These are phyloP conservation scores for Clausena lansium DNA, from an alignment of 345 rosid species.

Conservation along the genomic window DNA sequence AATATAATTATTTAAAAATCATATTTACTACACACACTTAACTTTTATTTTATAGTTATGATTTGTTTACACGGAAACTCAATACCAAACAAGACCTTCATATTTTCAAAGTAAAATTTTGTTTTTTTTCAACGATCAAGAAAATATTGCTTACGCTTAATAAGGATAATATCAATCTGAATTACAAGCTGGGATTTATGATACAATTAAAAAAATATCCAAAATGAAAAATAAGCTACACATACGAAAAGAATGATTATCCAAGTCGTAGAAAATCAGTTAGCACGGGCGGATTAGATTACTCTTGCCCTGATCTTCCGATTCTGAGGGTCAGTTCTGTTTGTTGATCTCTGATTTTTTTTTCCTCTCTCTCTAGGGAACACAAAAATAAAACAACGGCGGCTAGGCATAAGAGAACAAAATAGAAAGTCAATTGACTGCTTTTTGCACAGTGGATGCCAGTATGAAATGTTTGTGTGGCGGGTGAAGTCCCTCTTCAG, in stretches of 20 bases:
- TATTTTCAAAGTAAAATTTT: background rate
- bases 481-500: background rate
- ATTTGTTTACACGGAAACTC: no score
- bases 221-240: background rate
- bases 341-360: background rate
- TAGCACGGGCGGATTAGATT: background rate
- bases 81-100: no score
- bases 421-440: background rate
- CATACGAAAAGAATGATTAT: background rate
- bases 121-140: background rate
- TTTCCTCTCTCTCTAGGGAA: background rate
- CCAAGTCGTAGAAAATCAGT: background rate
- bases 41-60: no score
- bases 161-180: background rate
- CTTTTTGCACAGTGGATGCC: background rate
- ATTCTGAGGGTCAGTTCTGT: background rate
- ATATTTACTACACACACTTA: no score
- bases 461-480: background rate
- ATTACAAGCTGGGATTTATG: background rate
- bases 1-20: no score
- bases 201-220: background rate
- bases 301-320: constrained; percentile 5
- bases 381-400: background rate
- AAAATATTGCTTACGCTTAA: background rate
- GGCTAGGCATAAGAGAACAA: background rate